A percentile compares a stretch with the other conserved stretches of the same genome.
Evolutionary conservation across 2,329 filamentous ascomycete species (phyloP).

Genomic region (Penicillium sp.): DNA sequence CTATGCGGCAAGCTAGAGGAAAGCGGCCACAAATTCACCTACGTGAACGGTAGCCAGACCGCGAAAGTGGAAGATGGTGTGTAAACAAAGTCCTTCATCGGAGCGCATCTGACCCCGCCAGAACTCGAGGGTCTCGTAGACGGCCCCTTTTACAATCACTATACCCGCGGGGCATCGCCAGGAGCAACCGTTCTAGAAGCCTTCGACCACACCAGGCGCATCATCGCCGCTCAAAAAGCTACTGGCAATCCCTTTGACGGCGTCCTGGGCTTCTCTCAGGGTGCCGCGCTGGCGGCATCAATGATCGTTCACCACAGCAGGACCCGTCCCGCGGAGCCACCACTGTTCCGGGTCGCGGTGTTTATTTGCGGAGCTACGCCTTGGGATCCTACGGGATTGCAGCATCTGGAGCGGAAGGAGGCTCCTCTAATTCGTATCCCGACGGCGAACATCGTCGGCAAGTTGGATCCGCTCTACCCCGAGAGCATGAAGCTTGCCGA

Average conservation of each 20-base stretch:
- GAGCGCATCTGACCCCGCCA: constrained; percentile 10
- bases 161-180: constrained; percentile 25
- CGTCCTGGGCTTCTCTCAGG: constrained; percentile 37
- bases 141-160: constrained; percentile 37
- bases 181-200: constrained; percentile 26
- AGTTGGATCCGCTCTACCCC: constrained; percentile 35
- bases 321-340: constrained; percentile 17
- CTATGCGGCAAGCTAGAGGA: constrained; percentile 28
- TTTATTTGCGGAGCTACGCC: constrained; percentile 33
- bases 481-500: constrained; percentile 32
- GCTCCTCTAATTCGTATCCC: constrained; percentile 35
- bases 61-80: constrained; percentile 31
- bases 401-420: constrained; percentile 14
- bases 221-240: constrained; percentile 14
- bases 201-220: constrained; percentile 25
- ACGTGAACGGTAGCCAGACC: constrained; percentile 29
- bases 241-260: constrained; percentile 34
- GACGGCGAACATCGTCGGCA: constrained; percentile 43
- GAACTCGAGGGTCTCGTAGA: constrained; percentile 34
- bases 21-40: constrained; percentile 32
- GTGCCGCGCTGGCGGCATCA: constrained; percentile 31
- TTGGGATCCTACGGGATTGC: constrained; percentile 27
- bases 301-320: constrained; percentile 27
- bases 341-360: constrained; percentile 33
- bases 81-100: neutral